Evolutionary conservation across 371 early-diverging fungal genomes (phyloP).

Genomic region (Basidiobolus meristosporus): DNA sequence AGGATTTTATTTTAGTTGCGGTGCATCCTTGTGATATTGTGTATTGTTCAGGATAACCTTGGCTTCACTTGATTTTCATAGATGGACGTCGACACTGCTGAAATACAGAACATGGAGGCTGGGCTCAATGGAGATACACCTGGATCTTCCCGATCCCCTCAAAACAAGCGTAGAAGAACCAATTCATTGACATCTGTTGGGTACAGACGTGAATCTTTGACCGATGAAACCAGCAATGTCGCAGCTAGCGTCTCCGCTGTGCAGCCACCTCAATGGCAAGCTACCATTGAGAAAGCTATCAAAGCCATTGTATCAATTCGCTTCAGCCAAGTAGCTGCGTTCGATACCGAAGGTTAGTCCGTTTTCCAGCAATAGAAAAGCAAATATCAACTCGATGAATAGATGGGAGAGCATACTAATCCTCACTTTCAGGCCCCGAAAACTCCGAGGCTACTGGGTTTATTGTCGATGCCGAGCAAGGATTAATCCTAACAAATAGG

Average conservation of each 20-base stretch:
- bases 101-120: too few species aligned
- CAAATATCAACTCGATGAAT: background rate
- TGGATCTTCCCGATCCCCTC: too few species aligned
- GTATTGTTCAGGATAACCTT: too few species aligned
- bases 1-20: too few species aligned
- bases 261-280: conserved; percentile 31
- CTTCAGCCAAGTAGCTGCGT: conserved; percentile 51
- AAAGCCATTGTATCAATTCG: conserved; percentile 59
- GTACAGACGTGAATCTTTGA: background rate
- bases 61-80: too few species aligned
- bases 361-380: background rate
- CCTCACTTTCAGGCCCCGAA: conserved; percentile 8
- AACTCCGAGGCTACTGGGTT: conserved; percentile 68
- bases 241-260: conserved; percentile 2
- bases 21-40: too few species aligned
- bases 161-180: background rate
- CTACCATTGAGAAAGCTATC: conserved; percentile 39
- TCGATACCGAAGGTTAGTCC: conserved; percentile 54
- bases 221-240: background rate
- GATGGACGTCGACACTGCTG: too few species aligned
- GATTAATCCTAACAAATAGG: conserved; percentile 75
- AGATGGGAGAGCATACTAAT: background rate
- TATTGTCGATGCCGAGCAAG: conserved; percentile 72
- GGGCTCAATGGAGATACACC: too few species aligned
- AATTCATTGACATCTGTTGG: background rate